Base-by-base conservation (phyloP, 2,329 filamentous ascomycete genomes). In the Ophiostoma himal-ulmi region DNA sequence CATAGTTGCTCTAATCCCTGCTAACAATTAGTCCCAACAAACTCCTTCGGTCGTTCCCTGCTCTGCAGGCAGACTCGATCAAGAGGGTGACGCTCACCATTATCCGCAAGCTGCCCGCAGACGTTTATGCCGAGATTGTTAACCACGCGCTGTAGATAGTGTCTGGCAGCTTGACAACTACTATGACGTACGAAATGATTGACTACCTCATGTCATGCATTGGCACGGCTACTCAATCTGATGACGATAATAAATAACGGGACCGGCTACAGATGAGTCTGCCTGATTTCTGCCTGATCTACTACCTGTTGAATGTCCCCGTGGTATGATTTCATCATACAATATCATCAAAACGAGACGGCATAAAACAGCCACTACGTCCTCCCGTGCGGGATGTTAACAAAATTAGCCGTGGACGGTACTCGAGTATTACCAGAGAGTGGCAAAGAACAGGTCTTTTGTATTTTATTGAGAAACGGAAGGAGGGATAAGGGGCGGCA, bases 91-190 rank as follows among this genome's bases (percentile, higher is more conserved):
- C 94, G 0, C 88, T 97, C 75, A 89, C 90, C 69, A 91, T 97
- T 76, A 91, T 96, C 71, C 89, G 90, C 75, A 95, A 94, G 83
- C 93, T 99, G 70, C 94, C 95, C 1, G 89, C 93, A 73, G 91
- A 96, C 74, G 84, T 98, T 67, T 99, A 97, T 77, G 89, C 91
- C 68, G 92, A 97, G 78, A 93, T 99, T 76, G 89, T 97, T 68
- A 84, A 86, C 57, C 95, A 99, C 79, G 94, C 94, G 7, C 91
- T 90, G 76, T 94, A 80, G 13, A n/a, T 26, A 20, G 52, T 17
- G 20, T 2, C 48, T 22, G 13, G 20, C 37, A 84, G 44, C 30
- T 48, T 37, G 36, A 8, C 30, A 30, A 3, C 30, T 30, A 30
- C 30, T 30, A 30, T 30, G 30, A 30, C 30, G 3, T 30, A 30